Conservation (phyloP, 106 monocot genomes). For the Acorus calamus region DNA sequence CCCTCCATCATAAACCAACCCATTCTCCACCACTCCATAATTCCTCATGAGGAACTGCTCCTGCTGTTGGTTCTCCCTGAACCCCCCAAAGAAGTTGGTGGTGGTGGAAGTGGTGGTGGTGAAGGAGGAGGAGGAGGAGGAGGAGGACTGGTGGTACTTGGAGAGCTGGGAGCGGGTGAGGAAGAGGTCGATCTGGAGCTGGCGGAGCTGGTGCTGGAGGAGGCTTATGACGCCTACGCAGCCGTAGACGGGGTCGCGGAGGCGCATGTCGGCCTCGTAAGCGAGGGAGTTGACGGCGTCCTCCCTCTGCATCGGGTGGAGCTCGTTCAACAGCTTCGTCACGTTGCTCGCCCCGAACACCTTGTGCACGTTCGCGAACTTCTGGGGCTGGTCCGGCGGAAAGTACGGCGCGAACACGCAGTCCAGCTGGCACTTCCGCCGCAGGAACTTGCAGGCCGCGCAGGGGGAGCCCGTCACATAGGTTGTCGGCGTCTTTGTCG, state of each 20-base stretch:
- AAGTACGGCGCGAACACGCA: constrained; percentile 96
- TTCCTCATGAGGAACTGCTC: constrained; percentile 17
- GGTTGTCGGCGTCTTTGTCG: no score
- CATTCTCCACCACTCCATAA: constrained; percentile 19
- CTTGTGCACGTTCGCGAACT: constrained; percentile 80
- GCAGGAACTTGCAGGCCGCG: constrained; percentile 92
- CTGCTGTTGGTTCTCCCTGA: constrained; percentile 2
- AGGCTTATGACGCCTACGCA: constrained; percentile 84
- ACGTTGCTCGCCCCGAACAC: constrained; percentile 94
- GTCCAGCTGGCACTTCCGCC: constrained; percentile 91
- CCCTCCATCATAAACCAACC: constrained; percentile 22
- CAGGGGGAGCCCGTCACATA: constrained; percentile 44
- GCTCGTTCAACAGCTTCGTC: constrained; percentile 76
- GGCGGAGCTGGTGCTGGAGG: constrained; percentile 72
- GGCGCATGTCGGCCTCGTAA: constrained; percentile 87
- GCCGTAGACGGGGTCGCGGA: constrained; percentile 81
- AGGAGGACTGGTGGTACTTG: constrained; percentile 36
- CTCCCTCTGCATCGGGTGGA: constrained; percentile 51
- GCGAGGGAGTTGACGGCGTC: constrained; percentile 90
- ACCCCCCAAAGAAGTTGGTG: not conserved
- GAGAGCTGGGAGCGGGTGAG: constrained; percentile 58
- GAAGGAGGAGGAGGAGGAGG: no score
- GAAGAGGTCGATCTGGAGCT: constrained; percentile 67
- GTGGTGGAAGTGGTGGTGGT: no score
- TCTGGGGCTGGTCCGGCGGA: constrained; percentile 86